Evolutionary conservation across 1,284 basidiomycete genomes (phyloP).

Genomic region (Cutaneotrichosporon cavernicola): DNA sequence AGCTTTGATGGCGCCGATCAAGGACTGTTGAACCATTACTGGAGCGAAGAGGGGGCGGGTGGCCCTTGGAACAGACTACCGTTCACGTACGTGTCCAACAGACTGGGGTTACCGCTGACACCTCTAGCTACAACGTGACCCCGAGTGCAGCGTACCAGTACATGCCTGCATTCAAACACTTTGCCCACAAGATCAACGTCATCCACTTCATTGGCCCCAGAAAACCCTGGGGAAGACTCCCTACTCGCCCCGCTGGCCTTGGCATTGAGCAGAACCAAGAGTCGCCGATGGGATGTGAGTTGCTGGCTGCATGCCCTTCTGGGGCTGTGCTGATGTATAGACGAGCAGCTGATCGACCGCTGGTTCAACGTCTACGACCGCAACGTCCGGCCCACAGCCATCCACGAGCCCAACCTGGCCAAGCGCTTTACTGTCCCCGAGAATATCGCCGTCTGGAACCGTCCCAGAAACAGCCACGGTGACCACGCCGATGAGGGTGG

Average conservation of each 20-base stretch:
- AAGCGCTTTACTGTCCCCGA: constrained; percentile 65
- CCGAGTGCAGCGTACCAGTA: constrained; percentile 98
- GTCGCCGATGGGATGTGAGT: constrained; percentile 3
- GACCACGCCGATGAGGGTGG: neutral
- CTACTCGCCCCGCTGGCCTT: constrained; percentile 59
- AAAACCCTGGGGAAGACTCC: constrained; percentile 84
- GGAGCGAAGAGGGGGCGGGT: constrained; percentile 61
- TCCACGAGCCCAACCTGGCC: constrained; percentile 48
- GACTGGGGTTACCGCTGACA: neutral
- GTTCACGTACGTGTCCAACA: constrained; percentile 61
- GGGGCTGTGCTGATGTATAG: constrained; percentile 22
- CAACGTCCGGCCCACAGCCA: constrained; percentile 64
- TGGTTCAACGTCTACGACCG: constrained; percentile 90
- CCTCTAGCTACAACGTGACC: constrained; percentile 79
- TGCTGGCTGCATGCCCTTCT: neutral
- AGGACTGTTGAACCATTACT: constrained; percentile 91
- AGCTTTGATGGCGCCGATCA: constrained; percentile 98
- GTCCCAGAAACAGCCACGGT: constrained; percentile 1
- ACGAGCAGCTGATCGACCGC: constrained; percentile 68
- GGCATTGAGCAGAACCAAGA: neutral
- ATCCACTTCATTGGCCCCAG: constrained; percentile 92
- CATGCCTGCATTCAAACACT: constrained; percentile 91
- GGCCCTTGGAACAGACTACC: constrained; percentile 84
- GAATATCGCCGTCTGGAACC: constrained; percentile 73
- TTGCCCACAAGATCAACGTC: constrained; percentile 79